These are phyloP conservation scores for Xylaria sp. DNA, from an alignment of 2,329 filamentous ascomycete genomes.

Conservation along the genomic window DNA sequence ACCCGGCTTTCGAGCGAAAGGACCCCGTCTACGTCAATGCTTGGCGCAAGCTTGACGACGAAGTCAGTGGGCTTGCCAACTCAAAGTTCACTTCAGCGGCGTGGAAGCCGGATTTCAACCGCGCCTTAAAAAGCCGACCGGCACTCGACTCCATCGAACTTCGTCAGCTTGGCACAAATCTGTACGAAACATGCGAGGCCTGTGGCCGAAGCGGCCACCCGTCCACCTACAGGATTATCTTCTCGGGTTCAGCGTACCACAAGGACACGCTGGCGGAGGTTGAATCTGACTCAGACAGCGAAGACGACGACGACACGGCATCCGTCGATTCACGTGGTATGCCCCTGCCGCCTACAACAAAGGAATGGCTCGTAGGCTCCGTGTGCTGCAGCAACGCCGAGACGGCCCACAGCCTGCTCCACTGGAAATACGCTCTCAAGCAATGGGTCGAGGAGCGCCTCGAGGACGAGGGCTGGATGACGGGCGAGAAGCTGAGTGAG, in stretches of 20 bases:
- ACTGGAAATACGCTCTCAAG: conserved; percentile 81
- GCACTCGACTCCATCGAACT: conserved; percentile 63
- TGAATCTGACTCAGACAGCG: conserved; percentile 52
- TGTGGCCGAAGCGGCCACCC: conserved; percentile 77
- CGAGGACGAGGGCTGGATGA: conserved; percentile 65
- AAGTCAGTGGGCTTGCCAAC: conserved; percentile 72
- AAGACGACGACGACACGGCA: conserved; percentile 47
- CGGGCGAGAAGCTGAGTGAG: conserved; percentile 66
- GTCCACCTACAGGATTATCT: conserved; percentile 70
- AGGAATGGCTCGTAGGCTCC: conserved; percentile 53
- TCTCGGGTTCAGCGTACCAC: conserved; percentile 74
- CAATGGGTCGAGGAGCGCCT: conserved; percentile 75
- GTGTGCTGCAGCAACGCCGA: conserved; percentile 64
- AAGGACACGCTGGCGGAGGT: conserved; percentile 73
- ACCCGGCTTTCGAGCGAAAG: conserved; percentile 71
- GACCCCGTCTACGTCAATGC: conserved; percentile 74
- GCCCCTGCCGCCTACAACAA: conserved; percentile 52
- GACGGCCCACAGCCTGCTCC: conserved; percentile 75
- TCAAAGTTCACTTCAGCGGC: conserved; percentile 77
- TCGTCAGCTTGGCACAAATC: conserved; percentile 49
- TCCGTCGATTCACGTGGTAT: conserved; percentile 55
- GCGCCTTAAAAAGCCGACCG: conserved; percentile 72
- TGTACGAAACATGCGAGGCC: conserved; percentile 68
- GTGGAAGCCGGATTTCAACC: conserved; percentile 75
- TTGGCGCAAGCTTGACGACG: conserved; percentile 77